Conservation (phyloP, 2,329 filamentous ascomycete species). For the Paramyrothecium roridum region DNA sequence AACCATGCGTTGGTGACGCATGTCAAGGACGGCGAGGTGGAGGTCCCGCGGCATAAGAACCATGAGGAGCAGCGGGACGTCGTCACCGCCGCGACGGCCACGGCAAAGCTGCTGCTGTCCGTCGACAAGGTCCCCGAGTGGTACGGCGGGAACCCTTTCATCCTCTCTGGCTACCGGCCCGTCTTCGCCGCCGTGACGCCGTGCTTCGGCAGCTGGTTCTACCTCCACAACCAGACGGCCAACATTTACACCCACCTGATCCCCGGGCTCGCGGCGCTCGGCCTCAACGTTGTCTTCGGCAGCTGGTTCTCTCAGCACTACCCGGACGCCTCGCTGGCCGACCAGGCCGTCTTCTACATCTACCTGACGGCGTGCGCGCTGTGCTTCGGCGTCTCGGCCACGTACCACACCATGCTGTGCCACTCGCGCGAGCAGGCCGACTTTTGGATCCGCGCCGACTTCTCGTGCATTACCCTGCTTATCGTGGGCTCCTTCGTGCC, state of each 20-base stretch:
- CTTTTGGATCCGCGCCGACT: conserved; percentile 35
- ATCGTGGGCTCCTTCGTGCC: conserved; percentile 34
- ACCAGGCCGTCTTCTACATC: conserved; percentile 34
- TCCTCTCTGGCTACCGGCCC: conserved; percentile 23
- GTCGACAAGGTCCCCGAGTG: conserved; percentile 3
- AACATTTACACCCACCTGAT: conserved; percentile 36
- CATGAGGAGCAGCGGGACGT: not conserved
- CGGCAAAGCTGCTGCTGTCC: conserved; percentile 1
- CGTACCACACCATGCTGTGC: conserved; percentile 36
- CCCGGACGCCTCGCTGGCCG: conserved; percentile 25
- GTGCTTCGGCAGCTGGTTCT: conserved; percentile 36
- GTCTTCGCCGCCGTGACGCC: conserved; percentile 28
- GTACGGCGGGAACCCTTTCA: conserved; percentile 6
- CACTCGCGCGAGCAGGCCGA: conserved; percentile 30
- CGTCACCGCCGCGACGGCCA: not conserved
- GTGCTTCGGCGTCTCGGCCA: conserved; percentile 33
- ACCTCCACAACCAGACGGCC: conserved; percentile 30
- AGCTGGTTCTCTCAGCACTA: conserved; percentile 22
- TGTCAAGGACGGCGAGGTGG: not conserved
- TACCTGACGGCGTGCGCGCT: conserved; percentile 31
- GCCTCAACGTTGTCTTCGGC: conserved; percentile 21
- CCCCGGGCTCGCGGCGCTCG: conserved; percentile 30
- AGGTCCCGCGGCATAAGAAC: not conserved
- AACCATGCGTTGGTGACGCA: not conserved
- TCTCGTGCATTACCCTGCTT: conserved; percentile 31